A percentile compares a stretch with the other conserved stretches of the same genome.
These are phyloP conservation scores for Proliferodiscus dingleyae DNA, from an alignment of 2,329 filamentous ascomycete species.

Conservation along the genomic window DNA sequence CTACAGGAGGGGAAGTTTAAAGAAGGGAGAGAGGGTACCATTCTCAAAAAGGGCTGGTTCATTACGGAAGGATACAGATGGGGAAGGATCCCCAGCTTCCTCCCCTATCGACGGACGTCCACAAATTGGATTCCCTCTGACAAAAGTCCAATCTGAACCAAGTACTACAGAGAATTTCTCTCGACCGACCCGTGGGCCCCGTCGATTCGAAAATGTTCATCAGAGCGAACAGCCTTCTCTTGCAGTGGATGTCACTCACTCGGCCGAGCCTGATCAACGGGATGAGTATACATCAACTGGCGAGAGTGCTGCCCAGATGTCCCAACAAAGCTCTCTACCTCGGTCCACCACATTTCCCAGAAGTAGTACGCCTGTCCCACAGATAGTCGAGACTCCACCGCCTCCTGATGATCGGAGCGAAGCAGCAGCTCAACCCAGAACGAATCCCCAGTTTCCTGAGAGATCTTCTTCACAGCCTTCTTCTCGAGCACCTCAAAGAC, in stretches of 20 bases:
- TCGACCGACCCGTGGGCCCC: constrained; percentile 40
- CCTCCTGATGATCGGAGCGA: constrained; percentile 23
- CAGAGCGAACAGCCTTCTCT: constrained; percentile 11
- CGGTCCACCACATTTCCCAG: constrained; percentile 27
- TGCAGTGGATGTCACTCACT: constrained; percentile 7
- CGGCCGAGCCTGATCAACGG: constrained; percentile 14
- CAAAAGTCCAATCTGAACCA: constrained; percentile 67
- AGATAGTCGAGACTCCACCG: constrained; percentile 62
- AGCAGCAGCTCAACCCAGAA: constrained; percentile 7
- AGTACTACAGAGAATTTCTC: constrained; percentile 56
- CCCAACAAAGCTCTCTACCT: constrained; percentile 27
- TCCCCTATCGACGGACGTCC: constrained; percentile 43
- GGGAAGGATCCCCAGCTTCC: constrained; percentile 43
- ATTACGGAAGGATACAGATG: constrained; percentile 55
- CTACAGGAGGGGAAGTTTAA: constrained; percentile 81
- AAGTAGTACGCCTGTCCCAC: constrained; percentile 41
- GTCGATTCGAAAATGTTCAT: constrained; percentile 23
- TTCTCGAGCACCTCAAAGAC: constrained; percentile 14
- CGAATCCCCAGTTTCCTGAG: constrained; percentile 42
- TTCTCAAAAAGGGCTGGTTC: constrained; percentile 68
- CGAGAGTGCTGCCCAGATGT: constrained; percentile 3
- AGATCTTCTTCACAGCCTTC: constrained; percentile 49
- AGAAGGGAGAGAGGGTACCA: constrained; percentile 68
- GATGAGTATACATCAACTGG: not conserved
- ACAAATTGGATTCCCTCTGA: constrained; percentile 36